Percentiles rank a stretch among this genome's conserved stretches.
These are phyloP conservation scores for Sungouiella thailandica DNA, from an alignment of 805 yeast species.

Conservation along the genomic window DNA sequence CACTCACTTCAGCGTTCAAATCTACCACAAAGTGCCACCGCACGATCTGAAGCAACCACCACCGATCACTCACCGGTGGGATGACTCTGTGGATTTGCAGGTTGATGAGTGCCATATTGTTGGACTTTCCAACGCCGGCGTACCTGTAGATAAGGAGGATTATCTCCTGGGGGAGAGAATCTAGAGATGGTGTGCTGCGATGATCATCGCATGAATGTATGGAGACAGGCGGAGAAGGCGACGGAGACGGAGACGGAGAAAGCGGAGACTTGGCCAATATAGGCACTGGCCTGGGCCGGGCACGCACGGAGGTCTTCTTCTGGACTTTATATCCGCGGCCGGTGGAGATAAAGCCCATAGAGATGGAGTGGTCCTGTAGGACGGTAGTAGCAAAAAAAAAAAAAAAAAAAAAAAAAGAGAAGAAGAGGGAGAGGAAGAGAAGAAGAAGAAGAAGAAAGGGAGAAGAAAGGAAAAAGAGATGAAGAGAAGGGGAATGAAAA, in stretches of 20 bases:
- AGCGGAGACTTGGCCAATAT: not conserved
- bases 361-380: no score
- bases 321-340: conserved; percentile 4
- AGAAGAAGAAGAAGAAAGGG: no score
- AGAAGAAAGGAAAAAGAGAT: no score
- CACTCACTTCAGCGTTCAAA: conserved; percentile 15
- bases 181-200: conserved; percentile 20
- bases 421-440: no score
- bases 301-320: not conserved
- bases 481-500: no score
- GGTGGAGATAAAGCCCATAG: conserved; percentile 3
- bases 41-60: conserved; percentile 19
- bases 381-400: no score
- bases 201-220: no score
- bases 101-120: conserved; percentile 32
- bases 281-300: not conserved
- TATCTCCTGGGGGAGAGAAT: conserved; percentile 40
- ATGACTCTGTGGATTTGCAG: conserved; percentile 24
- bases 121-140: conserved; percentile 25
- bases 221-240: not conserved
- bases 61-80: not conserved
- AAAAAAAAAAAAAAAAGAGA: no score
- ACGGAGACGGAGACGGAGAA: not conserved
- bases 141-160: conserved; percentile 33
- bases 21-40: conserved; percentile 15